Evolutionary conservation across 2,329 filamentous ascomycete species (phyloP).

Genomic region (Periconia digitata): DNA sequence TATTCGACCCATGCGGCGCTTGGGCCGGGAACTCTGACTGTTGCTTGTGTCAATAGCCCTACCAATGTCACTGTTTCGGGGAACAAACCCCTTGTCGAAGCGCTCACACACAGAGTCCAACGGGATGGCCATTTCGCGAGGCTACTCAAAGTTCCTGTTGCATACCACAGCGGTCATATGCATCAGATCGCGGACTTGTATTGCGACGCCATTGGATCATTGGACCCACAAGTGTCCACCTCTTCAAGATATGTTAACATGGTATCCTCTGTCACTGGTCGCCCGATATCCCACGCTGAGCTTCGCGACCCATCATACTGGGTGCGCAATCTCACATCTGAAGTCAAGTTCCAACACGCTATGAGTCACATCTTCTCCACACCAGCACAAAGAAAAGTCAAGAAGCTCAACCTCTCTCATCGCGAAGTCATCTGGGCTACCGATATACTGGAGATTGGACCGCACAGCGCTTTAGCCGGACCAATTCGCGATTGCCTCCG

Average conservation of each 20-base stretch:
- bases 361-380: neutral
- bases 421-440: neutral
- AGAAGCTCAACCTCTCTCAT: neutral
- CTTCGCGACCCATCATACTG: neutral
- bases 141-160: conserved; percentile 42
- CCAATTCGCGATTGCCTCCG: neutral
- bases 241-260: conserved; percentile 40
- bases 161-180: conserved; percentile 50
- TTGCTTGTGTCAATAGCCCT: conserved; percentile 38
- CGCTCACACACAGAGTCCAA: conserved; percentile 28
- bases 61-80: conserved; percentile 48
- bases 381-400: neutral
- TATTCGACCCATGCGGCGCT: conserved; percentile 17
- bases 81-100: conserved; percentile 38
- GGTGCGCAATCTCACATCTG: conserved; percentile 1
- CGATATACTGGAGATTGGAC: conserved; percentile 10
- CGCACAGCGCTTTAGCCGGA: conserved; percentile 2
- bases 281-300: neutral
- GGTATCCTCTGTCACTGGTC: neutral
- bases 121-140: conserved; percentile 40
- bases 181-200: conserved; percentile 14
- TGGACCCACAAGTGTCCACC: conserved; percentile 35
- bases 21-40: conserved; percentile 35
- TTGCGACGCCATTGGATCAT: neutral
- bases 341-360: conserved; percentile 6